Base-by-base conservation (phyloP, 2,329 filamentous ascomycete genomes). In the Lachnellula cervina region DNA sequence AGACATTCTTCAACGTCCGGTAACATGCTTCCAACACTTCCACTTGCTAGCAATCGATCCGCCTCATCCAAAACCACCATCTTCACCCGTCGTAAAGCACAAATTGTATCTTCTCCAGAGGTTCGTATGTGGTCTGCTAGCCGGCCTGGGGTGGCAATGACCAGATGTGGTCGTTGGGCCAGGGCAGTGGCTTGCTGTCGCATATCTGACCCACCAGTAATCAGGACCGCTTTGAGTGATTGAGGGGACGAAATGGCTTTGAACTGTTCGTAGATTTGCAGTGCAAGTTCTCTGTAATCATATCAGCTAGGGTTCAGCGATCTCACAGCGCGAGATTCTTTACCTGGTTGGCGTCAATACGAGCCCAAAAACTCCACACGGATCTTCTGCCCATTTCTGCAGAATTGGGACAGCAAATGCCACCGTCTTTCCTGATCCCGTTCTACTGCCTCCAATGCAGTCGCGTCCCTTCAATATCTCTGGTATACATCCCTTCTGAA, bases 241-340 rank as follows among this genome's bases (percentile, higher is more conserved):
- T 96, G 90, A 0, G 89, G 88, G 4, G 91, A 85, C 2, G 90
- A 93, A 54, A 99, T 90, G 14, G 94, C 94, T 69, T 90, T 90
- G 76, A 97, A 87, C 72, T 99, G 94, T 74, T 99, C 94, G 70
- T 87, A 95, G 49, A 99, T 97, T 70, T 99, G 94, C 21, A 97
- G 81, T 4, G 94, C 94, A 56, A 99, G 82, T 75, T 99, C 94
- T 66, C 89, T 83, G 56, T 61, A 14, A 19, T n/a, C 52, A 43
- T 25, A 49, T 66, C 56, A 65, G 59, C 51, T 51, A 34, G 40
- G 49, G 38, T 16, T 49, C 34, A 25, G 14, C 19, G 25, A 35
- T 38, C 9, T 49, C 17, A 47, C 16, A 42, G 17, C 5, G 17
- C 5, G 37, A 40, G 17, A 45, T 19, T 50, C 19, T 68, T 58